Evolutionary conservation across 1,284 basidiomycete genomes (phyloP).

Genomic region (Grifola frondosa): DNA sequence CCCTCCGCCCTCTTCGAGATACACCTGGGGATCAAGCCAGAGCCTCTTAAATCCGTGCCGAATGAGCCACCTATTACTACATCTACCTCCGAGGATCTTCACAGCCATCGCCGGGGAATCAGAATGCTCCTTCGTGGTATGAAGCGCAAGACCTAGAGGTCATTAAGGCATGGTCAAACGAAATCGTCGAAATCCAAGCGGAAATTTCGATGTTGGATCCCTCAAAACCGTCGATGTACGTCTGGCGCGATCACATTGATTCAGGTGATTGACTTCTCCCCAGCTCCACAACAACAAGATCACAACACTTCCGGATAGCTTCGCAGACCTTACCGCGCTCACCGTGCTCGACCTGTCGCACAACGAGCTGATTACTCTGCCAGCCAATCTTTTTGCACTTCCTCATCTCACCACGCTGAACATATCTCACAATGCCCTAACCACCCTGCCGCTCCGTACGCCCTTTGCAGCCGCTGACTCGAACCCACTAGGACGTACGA

Average conservation of each 20-base stretch:
- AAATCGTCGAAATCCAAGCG: conserved; percentile 72
- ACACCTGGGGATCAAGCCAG: conserved; percentile 70
- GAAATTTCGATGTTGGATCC: conserved; percentile 78
- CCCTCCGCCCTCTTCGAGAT: conserved; percentile 79
- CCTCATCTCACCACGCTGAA: conserved; percentile 66
- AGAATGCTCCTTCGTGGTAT: conserved; percentile 64
- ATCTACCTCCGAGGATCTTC: conserved; percentile 29
- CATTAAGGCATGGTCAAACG: conserved; percentile 75
- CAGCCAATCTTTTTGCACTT: conserved; percentile 63
- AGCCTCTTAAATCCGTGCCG: conserved; percentile 58
- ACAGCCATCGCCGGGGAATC: conserved; percentile 16
- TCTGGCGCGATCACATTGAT: conserved; percentile 8
- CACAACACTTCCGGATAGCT: conserved; percentile 53
- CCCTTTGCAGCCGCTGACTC: conserved; percentile 41
- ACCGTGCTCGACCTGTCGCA: conserved; percentile 68
- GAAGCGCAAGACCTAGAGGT: conserved; percentile 74
- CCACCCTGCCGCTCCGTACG: conserved; percentile 57
- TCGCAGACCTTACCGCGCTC: conserved; percentile 64
- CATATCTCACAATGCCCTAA: conserved; percentile 66
- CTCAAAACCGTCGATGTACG: conserved; percentile 73
- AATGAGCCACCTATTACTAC: conserved; percentile 56
- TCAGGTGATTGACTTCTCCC: background rate
- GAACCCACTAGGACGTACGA: conserved; percentile 24
- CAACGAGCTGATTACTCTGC: conserved; percentile 62
- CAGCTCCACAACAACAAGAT: conserved; percentile 77